Evolutionary conservation across 495 filamentous ascomycete genomes (phyloP), one percentile per base, ranked within the genome.

Genomic region (Talaromyces stipitatus): DNA sequence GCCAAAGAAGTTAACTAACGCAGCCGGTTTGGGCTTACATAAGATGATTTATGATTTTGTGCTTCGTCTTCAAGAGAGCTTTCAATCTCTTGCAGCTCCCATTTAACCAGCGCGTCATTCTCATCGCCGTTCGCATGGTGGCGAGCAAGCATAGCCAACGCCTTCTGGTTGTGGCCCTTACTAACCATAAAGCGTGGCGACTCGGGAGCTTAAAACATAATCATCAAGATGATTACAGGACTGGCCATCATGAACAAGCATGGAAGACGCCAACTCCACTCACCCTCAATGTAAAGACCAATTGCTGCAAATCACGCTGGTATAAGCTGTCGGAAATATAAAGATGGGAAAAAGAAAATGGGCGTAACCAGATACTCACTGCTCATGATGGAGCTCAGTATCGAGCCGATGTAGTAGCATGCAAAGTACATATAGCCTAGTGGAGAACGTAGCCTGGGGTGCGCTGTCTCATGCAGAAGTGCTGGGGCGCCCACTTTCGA

Each of bases 401-500:
- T n/a, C 18, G 38, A 43, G 4, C 38, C 38, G 38, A 43, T 14
- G 12, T 43, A 43, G 38, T 43, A 43, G 38, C 12, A 43, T 43
- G 14, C 38, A 20, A n/a, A 43, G 55, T 5, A 41, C 38, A 23
- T 45, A 27, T 8, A 8, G 38, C 12, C 2, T n/a, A 20, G 7
- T 12, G 3, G 30, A 10, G 4, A 3, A 4, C 12, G 50, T 20
- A 27, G 50, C 10, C 36, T 27, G 28, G 26, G 12, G 38, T 57
- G 22, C 50, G 55, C 55, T 48, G 36, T 56, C 2, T 61, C 63
- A 67, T 60, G 59, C 33, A 85, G 73, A 55, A 86, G 69, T 61
- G 84, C 78, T 18, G 83, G 82, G 10, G 83, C 81, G 16, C 79
- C 74, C 46, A 83, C 74, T 62, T 86, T 82, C 22, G 82, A 78